phyloP scores from a whole-genome alignment of 352 stramenopile species.

The Phytophthora chlamydospora region DNA sequence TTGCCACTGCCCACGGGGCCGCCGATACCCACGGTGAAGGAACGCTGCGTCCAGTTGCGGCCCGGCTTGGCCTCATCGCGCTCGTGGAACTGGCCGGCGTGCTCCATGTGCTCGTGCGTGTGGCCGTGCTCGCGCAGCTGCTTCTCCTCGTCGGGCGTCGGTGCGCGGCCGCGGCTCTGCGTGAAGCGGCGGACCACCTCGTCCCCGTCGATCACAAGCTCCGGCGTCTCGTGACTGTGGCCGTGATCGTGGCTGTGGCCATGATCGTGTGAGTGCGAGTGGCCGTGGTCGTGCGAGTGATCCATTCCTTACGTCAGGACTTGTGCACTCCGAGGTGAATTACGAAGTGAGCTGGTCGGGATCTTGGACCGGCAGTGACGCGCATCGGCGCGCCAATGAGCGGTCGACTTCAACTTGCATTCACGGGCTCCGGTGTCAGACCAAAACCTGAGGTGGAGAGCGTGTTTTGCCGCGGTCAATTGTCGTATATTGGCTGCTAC shows the following conservation, averaged over 20 bases:
- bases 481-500: slow-evolving; percentile 13
- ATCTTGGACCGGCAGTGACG: slow-evolving; percentile 15
- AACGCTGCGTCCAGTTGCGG: slow-evolving; percentile 84
- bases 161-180: slow-evolving; percentile 56
- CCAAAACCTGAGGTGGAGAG: background rate
- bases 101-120: slow-evolving; percentile 89
- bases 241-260: slow-evolving; percentile 40
- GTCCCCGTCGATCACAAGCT: slow-evolving; percentile 59
- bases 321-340: slow-evolving; percentile 9
- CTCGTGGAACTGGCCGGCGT: slow-evolving; percentile 73
- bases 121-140: slow-evolving; percentile 87
- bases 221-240: slow-evolving; percentile 33
- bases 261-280: slow-evolving; percentile 43
- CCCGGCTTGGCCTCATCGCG: slow-evolving; percentile 57
- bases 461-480: background rate
- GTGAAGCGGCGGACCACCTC: slow-evolving; percentile 77
- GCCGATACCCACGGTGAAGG: slow-evolving; percentile 96
- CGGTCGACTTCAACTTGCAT: slow-evolving; percentile 2
- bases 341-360: slow-evolving; percentile 17
- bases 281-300: slow-evolving; percentile 38
- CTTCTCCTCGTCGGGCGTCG: slow-evolving; percentile 75
- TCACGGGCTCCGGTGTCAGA: no score
- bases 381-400: slow-evolving; percentile 11
- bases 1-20: slow-evolving; percentile 96
- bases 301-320: slow-evolving; percentile 24